Conservation (phyloP, 495 filamentous ascomycete genomes). For the Lichina pygmaea region DNA sequence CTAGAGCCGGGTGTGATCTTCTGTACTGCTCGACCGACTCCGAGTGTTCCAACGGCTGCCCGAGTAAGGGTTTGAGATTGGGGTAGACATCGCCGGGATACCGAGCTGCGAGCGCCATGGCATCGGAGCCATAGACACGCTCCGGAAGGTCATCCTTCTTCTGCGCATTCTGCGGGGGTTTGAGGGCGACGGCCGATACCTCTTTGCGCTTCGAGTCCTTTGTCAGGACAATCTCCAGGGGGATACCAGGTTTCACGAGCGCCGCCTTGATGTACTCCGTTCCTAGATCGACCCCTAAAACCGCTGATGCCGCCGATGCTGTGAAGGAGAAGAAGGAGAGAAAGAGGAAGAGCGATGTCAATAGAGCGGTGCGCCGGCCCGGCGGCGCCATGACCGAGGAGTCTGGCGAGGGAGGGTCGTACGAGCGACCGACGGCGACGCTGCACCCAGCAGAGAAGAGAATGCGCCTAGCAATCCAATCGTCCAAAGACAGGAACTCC, state of each 20-base stretch:
- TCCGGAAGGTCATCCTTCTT: conserved; percentile 46
- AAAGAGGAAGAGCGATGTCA: conserved; percentile 15
- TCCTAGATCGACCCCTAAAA: conserved; percentile 81
- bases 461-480: too few species aligned
- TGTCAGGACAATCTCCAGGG: conserved; percentile 93
- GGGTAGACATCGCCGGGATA: conserved; percentile 84
- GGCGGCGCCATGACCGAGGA: conserved; percentile 19
- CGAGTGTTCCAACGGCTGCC: conserved; percentile 30
- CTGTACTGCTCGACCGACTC: conserved; percentile 39
- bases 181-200: conserved; percentile 74
- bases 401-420: too few species aligned
- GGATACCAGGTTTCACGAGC: conserved; percentile 90
- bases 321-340: conserved; percentile 26
- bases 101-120: conserved; percentile 58
- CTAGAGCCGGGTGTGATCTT: conserved; percentile 41
- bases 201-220: conserved; percentile 98
- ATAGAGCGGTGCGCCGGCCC: conserved; percentile 15
- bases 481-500: too few species aligned
- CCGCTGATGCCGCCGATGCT: conserved; percentile 32
- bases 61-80: conserved; percentile 72
- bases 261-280: conserved; percentile 95
- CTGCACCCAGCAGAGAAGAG: too few species aligned
- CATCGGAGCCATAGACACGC: conserved; percentile 74
- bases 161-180: conserved; percentile 32
- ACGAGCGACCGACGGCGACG: too few species aligned